A percentile compares a stretch with the other conserved stretches of the same genome.
Evolutionary conservation across 2,329 filamentous ascomycete species (phyloP).

Genomic region (Ascochyta koolunga): DNA sequence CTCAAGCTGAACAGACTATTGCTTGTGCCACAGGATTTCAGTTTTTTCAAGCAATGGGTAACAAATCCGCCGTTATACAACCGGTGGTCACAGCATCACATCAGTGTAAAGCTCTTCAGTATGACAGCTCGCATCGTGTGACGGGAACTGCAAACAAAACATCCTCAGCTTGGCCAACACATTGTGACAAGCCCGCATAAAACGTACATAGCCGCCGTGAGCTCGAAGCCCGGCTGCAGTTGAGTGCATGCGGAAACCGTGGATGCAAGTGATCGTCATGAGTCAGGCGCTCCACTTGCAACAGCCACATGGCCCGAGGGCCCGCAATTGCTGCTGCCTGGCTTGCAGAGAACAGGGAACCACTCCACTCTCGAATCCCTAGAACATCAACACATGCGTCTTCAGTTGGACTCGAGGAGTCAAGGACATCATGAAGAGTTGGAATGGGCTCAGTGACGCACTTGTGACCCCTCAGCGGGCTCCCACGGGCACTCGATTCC

Average conservation of each 20-base stretch:
- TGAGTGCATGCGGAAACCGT: constrained; percentile 16
- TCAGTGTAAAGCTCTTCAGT: neutral
- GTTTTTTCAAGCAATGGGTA: neutral
- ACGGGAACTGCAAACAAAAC: neutral
- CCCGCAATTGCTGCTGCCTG: constrained; percentile 11
- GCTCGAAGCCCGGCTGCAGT: constrained; percentile 24
- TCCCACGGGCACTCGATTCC: constrained; percentile 12
- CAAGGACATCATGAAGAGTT: constrained; percentile 30
- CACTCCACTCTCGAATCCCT: neutral
- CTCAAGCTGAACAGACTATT: neutral
- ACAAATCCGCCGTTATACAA: constrained; percentile 2
- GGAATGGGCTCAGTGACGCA: constrained; percentile 19
- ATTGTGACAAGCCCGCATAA: constrained; percentile 33
- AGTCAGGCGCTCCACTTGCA: constrained; percentile 14
- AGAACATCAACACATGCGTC: constrained; percentile 5
- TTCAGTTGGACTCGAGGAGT: neutral
- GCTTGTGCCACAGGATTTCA: constrained; percentile 1
- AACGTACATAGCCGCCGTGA: constrained; percentile 34
- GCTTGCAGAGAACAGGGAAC: neutral
- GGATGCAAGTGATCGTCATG: constrained; percentile 25
- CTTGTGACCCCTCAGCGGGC: constrained; percentile 15
- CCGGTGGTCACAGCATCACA: neutral
- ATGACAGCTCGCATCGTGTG: neutral
- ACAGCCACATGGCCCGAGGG: constrained; percentile 6
- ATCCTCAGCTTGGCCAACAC: constrained; percentile 22